These are phyloP conservation scores for Aspergillus tamarii DNA, from an alignment of 2,329 filamentous ascomycete genomes.

Conservation along the genomic window DNA sequence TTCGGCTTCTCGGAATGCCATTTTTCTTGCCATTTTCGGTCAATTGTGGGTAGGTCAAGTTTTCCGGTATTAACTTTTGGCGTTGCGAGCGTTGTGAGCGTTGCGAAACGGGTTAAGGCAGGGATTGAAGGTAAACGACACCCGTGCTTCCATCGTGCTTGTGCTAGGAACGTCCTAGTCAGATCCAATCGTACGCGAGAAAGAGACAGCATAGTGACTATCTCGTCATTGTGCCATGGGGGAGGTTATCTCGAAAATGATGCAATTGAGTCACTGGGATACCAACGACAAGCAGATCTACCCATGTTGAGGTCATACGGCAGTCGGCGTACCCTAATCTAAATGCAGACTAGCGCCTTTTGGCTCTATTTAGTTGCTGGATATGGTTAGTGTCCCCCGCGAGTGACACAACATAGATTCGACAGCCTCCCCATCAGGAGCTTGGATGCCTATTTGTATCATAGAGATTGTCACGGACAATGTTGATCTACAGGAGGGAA, in stretches of 20 bases:
- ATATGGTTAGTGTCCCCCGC: too few species aligned
- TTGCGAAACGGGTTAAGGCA: conserved; percentile 27
- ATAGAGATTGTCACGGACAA: too few species aligned
- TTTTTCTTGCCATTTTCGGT: conserved; percentile 59
- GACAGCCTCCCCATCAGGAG: too few species aligned
- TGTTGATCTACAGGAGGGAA: too few species aligned
- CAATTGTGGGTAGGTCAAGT: conserved; percentile 51
- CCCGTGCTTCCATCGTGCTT: conserved; percentile 22
- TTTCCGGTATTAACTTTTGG: conserved; percentile 22
- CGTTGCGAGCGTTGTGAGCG: conserved; percentile 26
- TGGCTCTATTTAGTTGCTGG: background rate
- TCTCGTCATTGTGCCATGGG: conserved; percentile 25
- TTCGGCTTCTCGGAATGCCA: conserved; percentile 42
- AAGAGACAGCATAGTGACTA: conserved; percentile 32
- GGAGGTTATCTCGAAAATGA: background rate
- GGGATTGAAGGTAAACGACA: conserved; percentile 15
- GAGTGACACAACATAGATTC: too few species aligned
- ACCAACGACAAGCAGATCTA: background rate
- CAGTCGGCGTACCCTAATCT: conserved; percentile 14
- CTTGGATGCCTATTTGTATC: too few species aligned
- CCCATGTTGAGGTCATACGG: conserved; percentile 9
- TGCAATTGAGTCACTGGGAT: background rate
- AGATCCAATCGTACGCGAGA: conserved; percentile 31
- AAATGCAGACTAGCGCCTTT: conserved; percentile 26
- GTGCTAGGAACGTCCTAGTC: conserved; percentile 22